Evolutionary conservation across 805 yeast species (phyloP).

Genomic region (Wickerhamiella australiensis): DNA sequence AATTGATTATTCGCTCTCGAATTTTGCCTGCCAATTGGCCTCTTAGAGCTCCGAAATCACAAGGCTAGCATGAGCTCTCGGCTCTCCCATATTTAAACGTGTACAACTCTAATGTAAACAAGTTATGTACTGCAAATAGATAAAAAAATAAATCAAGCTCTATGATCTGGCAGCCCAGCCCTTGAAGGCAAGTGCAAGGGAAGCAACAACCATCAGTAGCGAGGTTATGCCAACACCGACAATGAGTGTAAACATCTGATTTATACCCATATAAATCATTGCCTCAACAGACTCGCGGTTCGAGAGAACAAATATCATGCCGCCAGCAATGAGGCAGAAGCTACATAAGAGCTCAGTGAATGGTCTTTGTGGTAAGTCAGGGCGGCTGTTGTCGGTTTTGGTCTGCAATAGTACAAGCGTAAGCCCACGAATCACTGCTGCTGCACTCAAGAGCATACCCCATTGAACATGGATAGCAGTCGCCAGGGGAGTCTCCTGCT

Average conservation of each 20-base stretch:
- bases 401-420: conserved; percentile 49
- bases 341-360: conserved; percentile 73
- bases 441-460: conserved; percentile 79
- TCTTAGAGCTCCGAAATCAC: no score
- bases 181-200: conserved; percentile 43
- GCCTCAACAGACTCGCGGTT: conserved; percentile 77
- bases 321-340: conserved; percentile 77
- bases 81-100: neutral
- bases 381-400: conserved; percentile 21
- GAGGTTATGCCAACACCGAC: conserved; percentile 69
- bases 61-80: no score
- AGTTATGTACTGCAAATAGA: neutral
- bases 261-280: conserved; percentile 68
- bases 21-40: no score
- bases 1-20: no score
- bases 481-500: conserved; percentile 67
- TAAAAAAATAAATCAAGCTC: neutral
- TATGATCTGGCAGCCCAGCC: conserved; percentile 22
- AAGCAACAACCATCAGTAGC: conserved; percentile 79
- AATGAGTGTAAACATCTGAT: conserved; percentile 84
- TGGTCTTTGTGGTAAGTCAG: conserved; percentile 51
- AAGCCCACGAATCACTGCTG: conserved; percentile 59
- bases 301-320: conserved; percentile 82
- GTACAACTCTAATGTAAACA: neutral
- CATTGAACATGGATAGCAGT: conserved; percentile 81